These are phyloP conservation scores for Cicer cuneatum DNA, from an alignment of 306 rosid species.

Conservation along the genomic window DNA sequence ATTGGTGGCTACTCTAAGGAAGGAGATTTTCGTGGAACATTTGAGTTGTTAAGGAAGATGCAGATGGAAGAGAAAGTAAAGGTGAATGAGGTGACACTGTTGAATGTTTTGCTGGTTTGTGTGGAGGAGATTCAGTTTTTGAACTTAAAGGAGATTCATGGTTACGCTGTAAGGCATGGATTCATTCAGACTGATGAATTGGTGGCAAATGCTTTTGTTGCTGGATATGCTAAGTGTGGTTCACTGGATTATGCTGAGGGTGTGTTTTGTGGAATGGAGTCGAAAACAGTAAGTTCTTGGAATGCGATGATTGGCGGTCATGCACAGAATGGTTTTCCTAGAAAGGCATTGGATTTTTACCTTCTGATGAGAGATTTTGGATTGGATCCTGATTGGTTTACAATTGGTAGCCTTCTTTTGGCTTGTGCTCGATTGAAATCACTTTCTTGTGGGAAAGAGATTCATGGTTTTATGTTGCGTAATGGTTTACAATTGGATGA, in stretches of 20 bases:
- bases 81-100: slow-evolving; percentile 69
- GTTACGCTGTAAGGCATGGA: slow-evolving; percentile 63
- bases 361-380: slow-evolving; percentile 66
- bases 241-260: slow-evolving; percentile 58
- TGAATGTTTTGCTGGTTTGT: slow-evolving; percentile 77
- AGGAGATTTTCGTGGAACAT: slow-evolving; percentile 56
- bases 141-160: slow-evolving; percentile 76
- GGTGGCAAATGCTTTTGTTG: slow-evolving; percentile 72
- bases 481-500: slow-evolving; percentile 66
- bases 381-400: slow-evolving; percentile 60
- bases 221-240: slow-evolving; percentile 77
- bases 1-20: slow-evolving; percentile 68
- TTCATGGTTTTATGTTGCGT: slow-evolving; percentile 73
- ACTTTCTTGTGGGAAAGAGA: slow-evolving; percentile 61
- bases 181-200: slow-evolving; percentile 56
- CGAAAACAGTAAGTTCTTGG: slow-evolving; percentile 77
- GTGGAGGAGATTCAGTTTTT: slow-evolving; percentile 49
- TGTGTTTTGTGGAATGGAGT: slow-evolving; percentile 59
- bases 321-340: slow-evolving; percentile 78
- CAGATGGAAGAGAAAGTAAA: slow-evolving; percentile 52
- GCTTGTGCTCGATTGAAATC: slow-evolving; percentile 67
- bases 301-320: slow-evolving; percentile 74
- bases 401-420: slow-evolving; percentile 68
- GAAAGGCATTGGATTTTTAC: slow-evolving; percentile 67
- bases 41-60: slow-evolving; percentile 68